phyloP scores from a whole-genome alignment of 345 rosid species.

The Salix dunnii region DNA sequence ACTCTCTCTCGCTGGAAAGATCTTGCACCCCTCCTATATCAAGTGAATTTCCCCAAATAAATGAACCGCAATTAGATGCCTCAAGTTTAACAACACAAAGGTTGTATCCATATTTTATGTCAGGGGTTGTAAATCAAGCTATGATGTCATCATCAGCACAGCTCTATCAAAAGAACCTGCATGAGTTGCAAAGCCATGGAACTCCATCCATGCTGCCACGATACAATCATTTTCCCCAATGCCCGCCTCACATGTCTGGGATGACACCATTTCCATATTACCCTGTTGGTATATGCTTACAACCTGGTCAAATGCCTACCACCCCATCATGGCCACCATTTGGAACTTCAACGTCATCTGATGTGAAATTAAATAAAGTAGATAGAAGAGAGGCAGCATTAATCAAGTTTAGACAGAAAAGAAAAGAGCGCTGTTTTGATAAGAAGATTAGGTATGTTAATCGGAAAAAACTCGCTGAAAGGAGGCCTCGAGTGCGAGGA shows the following conservation, averaged over 20 bases:
- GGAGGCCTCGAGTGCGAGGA: slow-evolving; percentile 96
- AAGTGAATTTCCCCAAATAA: slow-evolving; percentile 42
- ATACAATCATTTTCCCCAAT: slow-evolving; percentile 65
- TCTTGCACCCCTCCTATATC: slow-evolving; percentile 61
- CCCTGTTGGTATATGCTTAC: slow-evolving; percentile 60
- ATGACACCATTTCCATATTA: slow-evolving; percentile 69
- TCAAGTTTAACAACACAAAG: slow-evolving; percentile 49
- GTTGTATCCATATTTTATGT: slow-evolving; percentile 64
- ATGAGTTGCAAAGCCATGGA: slow-evolving; percentile 47
- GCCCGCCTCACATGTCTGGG: slow-evolving; percentile 53
- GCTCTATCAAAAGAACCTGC: slow-evolving; percentile 48
- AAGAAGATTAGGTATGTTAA: slow-evolving; percentile 94
- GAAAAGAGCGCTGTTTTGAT: slow-evolving; percentile 92
- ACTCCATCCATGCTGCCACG: slow-evolving; percentile 50
- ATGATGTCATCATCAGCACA: slow-evolving; percentile 63
- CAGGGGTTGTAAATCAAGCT: slow-evolving; percentile 74
- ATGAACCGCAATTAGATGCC: slow-evolving; percentile 46
- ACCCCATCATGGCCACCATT: slow-evolving; percentile 58
- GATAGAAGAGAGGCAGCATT: slow-evolving; percentile 94
- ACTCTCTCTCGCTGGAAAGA: slow-evolving; percentile 51
- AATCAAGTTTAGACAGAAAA: slow-evolving; percentile 83
- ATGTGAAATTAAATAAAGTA: slow-evolving; percentile 50
- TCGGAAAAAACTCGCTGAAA: slow-evolving; percentile 86
- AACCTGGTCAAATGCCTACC: slow-evolving; percentile 58
- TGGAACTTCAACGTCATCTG: slow-evolving; percentile 54